A percentile compares a stretch with the other conserved stretches of the same genome.
Conservation (phyloP, 306 rosid genomes). For the Sphenostylis stenocarpa region DNA sequence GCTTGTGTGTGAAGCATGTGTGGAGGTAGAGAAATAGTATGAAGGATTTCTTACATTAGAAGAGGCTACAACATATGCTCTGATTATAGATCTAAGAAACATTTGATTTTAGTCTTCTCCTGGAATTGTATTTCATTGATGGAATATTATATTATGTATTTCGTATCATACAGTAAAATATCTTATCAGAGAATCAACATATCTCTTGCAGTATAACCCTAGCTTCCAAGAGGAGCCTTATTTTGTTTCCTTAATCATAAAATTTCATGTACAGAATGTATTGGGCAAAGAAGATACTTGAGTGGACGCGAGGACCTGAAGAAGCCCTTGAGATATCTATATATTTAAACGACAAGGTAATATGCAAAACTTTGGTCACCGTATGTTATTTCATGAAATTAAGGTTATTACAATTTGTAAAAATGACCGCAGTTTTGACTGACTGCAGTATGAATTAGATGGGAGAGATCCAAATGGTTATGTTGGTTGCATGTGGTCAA, state of each 20-base stretch:
- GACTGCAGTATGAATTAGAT: conserved; percentile 81
- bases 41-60: background rate
- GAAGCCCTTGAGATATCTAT: conserved; percentile 86
- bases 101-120: background rate
- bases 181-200: background rate
- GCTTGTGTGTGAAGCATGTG: background rate
- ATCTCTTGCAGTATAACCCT: background rate
- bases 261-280: conserved; percentile 66
- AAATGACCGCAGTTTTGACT: conserved; percentile 20
- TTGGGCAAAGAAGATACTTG: conserved; percentile 97
- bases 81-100: conserved; percentile 3
- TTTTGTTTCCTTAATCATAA: background rate
- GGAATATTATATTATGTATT: background rate
- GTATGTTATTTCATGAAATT: background rate
- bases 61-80: background rate
- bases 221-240: background rate
- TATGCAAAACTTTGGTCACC: background rate
- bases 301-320: conserved; percentile 96
- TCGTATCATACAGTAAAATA: background rate
- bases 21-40: background rate
- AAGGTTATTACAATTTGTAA: background rate
- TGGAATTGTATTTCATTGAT: background rate
- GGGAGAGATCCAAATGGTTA: conserved; percentile 96
- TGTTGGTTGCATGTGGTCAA: conserved; percentile 97
- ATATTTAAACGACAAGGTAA: conserved; percentile 83